Percentiles rank a stretch among this genome's conserved stretches.
These are phyloP conservation scores for Trametes sanguinea DNA, from an alignment of 768 basidiomycete species.

Conservation along the genomic window DNA sequence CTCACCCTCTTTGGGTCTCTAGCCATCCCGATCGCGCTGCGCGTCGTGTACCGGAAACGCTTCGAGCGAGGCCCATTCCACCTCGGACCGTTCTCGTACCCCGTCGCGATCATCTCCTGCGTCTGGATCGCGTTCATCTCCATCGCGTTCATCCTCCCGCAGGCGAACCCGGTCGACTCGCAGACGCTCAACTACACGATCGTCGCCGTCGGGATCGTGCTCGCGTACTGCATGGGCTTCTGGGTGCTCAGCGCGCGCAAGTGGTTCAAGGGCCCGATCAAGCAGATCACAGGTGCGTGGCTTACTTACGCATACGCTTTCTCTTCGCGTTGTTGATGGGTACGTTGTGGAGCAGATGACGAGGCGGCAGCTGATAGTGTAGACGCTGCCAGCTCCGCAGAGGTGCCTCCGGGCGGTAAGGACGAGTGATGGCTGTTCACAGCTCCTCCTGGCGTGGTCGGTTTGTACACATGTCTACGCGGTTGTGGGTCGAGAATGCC, in stretches of 20 bases:
- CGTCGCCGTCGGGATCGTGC: slow-evolving; percentile 75
- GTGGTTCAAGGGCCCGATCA: slow-evolving; percentile 73
- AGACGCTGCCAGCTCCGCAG: no score
- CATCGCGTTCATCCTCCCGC: slow-evolving; percentile 72
- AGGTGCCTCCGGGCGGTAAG: no score
- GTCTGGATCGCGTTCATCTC: slow-evolving; percentile 73
- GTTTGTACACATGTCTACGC: no score
- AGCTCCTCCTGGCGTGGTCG: no score
- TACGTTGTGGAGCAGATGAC: no score
- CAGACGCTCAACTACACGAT: slow-evolving; percentile 76
- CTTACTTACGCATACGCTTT: neutral
- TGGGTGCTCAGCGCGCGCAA: slow-evolving; percentile 72
- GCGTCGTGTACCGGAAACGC: slow-evolving; percentile 57
- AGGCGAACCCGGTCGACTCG: slow-evolving; percentile 66
- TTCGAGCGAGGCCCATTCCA: slow-evolving; percentile 75
- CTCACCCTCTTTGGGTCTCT: no score
- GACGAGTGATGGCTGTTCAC: no score
- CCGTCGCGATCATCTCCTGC: slow-evolving; percentile 57
- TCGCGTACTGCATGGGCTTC: slow-evolving; percentile 62
- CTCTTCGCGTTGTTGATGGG: neutral
- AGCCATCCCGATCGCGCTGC: slow-evolving; percentile 69
- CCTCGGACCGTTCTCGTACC: slow-evolving; percentile 62
- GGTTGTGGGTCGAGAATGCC: no score
- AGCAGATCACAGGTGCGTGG: slow-evolving; percentile 58
- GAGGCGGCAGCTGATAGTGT: no score